Evolutionary conservation across 257 asterid genomes (phyloP), one percentile per base, ranked within the genome.

Genomic region (Primulina eburnea): DNA sequence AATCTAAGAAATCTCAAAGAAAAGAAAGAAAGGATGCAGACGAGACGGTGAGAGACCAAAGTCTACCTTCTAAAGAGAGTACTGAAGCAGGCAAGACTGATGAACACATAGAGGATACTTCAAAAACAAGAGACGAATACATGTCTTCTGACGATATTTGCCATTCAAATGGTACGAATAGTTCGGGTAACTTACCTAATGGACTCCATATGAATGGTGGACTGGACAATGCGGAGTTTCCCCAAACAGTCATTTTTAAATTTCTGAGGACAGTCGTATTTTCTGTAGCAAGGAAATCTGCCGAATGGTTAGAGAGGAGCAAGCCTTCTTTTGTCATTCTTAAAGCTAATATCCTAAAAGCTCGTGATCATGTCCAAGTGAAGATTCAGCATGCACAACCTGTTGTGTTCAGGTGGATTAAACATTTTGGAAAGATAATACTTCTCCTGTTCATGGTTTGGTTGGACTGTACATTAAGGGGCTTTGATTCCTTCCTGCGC

Each of bases 381-480:
- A 89, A 89, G 88, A 78, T 82, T 81, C 88, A 84, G 78, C 74
- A 52, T 56, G 90, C 89, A 75, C 76, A 81, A 61, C 97, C 99
- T 59, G 75, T 91, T 52, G 47, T 86, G 62, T 74, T 83, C 47
- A 79, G 82, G 83, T 88, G 96, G 99, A 75, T 84, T 67, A 73
- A 71, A 87, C 82, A 85, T 60, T 67, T 88, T 61, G 89, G 88
- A 71, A 89, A 84, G 72, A 77, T 85, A 57, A 57, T 89, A 81
- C 87, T 94, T 77, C 85, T 94, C 68, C 71, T 94, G 47, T 76
- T 88, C 69, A 82, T 94, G 90, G 81, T 89, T 71, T 94, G 97
- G 97, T 77, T 94, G 87, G 96, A 89, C 60, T 94, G 96, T 71
- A 75, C 89, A 29, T 76, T 90, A 56, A 90, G 99, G 86, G 99